Base-by-base conservation (phyloP, 108 stramenopile species). In the Stephanodiscus minutulus region DNA sequence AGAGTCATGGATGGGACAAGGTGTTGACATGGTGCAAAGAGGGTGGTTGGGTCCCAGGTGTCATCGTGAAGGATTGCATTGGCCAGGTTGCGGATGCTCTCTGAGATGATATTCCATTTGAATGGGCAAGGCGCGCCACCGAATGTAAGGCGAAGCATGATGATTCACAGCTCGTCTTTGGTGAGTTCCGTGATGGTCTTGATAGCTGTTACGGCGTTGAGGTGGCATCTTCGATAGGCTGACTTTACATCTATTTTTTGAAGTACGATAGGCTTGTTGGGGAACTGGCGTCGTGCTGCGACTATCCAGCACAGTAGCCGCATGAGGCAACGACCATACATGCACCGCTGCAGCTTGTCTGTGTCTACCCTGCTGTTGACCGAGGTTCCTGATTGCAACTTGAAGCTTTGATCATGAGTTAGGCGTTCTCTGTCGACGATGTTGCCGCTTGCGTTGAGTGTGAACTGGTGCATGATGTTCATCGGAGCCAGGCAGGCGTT, bases 201-300 rank as follows among this genome's bases (percentile, higher is more conserved):
- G 6, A 52, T 21, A 13, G 50, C 50, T 1, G 50, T 52, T 12
- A 24, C 13, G 20, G 22, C 50, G n/a, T 52, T 21, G 1, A 52
- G 18, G 50, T 52, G 50, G 50, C 50, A 52, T 21, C n/a, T 12
- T 7, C 50, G 50, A n/a, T 52, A 52, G 50, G 50, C 50, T 7
- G 17, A 52, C 50, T 52, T 52, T 6, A 28, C 12, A 2, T 56
- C 55, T 3, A 56, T 56, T 29, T 56, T 56, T 5, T 17, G 24
- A 12, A 28, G 27, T 4, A 10, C 15, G 12, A 56, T 56, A 10
- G 27, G 3, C 12, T 0, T 8, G 2, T 1, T 28, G 3, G 55
- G 55, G 27, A 28, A 56, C 27, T 56, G 27, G 10, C 6, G 5
- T 29, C 55, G 3, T 5, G 55, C 55, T 6, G 55, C 27, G 0